Conservation (phyloP, 176 grass and related monocot genomes). For the Elymus sibiricus region DNA sequence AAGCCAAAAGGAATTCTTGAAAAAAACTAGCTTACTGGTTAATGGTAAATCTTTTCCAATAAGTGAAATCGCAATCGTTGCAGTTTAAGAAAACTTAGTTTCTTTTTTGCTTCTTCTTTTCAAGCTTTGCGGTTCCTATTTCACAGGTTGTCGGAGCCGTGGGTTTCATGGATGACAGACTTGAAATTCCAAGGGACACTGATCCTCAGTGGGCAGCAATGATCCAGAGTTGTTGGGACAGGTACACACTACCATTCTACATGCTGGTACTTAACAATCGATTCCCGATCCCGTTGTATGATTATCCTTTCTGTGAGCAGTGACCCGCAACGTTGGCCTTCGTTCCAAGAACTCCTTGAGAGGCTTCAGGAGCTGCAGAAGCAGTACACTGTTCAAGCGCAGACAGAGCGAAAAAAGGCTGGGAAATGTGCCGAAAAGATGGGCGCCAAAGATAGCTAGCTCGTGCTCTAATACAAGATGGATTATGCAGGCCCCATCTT, state of each 20-base stretch:
- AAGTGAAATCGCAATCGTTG: background rate
- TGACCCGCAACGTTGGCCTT: conserved; percentile 60
- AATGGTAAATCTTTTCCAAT: background rate
- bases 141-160: conserved; percentile 81
- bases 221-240: conserved; percentile 88
- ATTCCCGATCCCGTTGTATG: background rate
- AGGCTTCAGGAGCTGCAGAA: conserved; percentile 56
- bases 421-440: conserved; percentile 29
- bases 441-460: conserved; percentile 33
- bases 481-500: background rate
- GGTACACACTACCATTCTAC: conserved; percentile 24
- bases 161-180: conserved; percentile 86
- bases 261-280: background rate
- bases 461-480: background rate
- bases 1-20: background rate
- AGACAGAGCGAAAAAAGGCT: conserved; percentile 36
- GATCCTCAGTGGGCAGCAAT: conserved; percentile 79
- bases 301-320: conserved; percentile 32
- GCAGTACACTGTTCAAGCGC: conserved; percentile 44
- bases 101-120: background rate
- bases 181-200: conserved; percentile 63
- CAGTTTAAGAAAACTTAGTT: background rate
- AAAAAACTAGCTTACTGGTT: background rate
- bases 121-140: background rate
- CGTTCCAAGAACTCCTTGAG: conserved; percentile 69